Evolutionary conservation across 139 green algal genomes (phyloP).

Genomic region (Desmodesmus armatus): DNA sequence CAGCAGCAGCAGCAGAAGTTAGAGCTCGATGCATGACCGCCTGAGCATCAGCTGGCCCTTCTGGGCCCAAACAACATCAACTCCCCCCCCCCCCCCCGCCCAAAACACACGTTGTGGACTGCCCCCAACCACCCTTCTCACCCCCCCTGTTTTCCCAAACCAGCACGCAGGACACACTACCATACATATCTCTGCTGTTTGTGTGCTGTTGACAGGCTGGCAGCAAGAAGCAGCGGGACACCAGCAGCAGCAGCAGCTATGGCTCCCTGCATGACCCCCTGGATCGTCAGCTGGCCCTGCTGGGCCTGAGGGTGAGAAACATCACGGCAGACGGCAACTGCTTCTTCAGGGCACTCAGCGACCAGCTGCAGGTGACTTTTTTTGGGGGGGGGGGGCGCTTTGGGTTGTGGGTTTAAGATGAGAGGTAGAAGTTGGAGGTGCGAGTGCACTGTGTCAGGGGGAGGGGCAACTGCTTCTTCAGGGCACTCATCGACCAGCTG

Average conservation of each 20-base stretch:
- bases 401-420: too few relatives aligned
- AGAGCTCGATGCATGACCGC: too few relatives aligned
- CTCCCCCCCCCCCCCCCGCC: too few relatives aligned
- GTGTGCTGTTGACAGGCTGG: too few relatives aligned
- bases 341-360: conserved; percentile 76
- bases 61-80: not conserved
- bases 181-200: too few relatives aligned
- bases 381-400: not conserved
- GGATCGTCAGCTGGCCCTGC: conserved; percentile 42
- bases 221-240: too few relatives aligned
- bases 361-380: conserved; percentile 70
- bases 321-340: conserved; percentile 79
- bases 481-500: conserved; percentile 74
- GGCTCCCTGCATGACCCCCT: conserved; percentile 16
- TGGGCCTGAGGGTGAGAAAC: conserved; percentile 56
- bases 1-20: conserved; percentile 1
- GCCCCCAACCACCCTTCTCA: too few relatives aligned
- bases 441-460: too few relatives aligned
- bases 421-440: too few relatives aligned
- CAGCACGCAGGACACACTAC: too few relatives aligned
- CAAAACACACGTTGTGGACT: too few relatives aligned
- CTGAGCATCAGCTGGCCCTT: not conserved
- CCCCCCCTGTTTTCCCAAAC: too few relatives aligned
- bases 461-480: conserved; percentile 84
- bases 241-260: not conserved